phyloP scores from a whole-genome alignment of 2,329 filamentous ascomycete species.

The Cytospora mali region DNA sequence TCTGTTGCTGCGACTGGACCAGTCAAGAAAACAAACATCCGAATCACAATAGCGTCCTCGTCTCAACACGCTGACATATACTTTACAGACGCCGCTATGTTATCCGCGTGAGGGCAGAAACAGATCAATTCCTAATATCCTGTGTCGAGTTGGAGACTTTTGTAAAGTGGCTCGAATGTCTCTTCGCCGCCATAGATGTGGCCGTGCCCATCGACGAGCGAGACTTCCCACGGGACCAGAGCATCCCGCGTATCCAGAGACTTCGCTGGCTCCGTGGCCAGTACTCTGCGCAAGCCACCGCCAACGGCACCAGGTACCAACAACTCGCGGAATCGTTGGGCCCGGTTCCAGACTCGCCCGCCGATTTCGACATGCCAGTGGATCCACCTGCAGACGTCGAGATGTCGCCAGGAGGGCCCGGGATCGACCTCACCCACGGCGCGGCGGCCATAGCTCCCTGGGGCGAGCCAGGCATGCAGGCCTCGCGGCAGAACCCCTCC shows the following conservation, averaged over 20 bases:
- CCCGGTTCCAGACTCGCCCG: slow-evolving; percentile 6
- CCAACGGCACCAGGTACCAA: slow-evolving; percentile 30
- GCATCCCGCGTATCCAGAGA: slow-evolving; percentile 59
- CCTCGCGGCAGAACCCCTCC: background rate
- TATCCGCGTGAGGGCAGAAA: slow-evolving; percentile 72
- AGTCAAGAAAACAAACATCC: too few species aligned
- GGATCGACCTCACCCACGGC: slow-evolving; percentile 2
- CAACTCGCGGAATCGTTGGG: slow-evolving; percentile 30
- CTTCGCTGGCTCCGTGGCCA: slow-evolving; percentile 53
- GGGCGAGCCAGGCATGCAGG: background rate
- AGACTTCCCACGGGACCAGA: slow-evolving; percentile 63
- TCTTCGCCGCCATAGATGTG: slow-evolving; percentile 75
- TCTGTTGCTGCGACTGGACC: slow-evolving; percentile 13
- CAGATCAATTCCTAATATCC: slow-evolving; percentile 72
- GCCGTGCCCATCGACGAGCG: slow-evolving; percentile 72
- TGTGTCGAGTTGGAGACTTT: slow-evolving; percentile 67
- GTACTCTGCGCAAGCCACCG: slow-evolving; percentile 34
- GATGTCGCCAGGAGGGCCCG: slow-evolving; percentile 29
- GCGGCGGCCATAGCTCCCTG: slow-evolving; percentile 18
- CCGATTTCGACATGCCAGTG: slow-evolving; percentile 7
- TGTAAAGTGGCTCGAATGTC: slow-evolving; percentile 67
- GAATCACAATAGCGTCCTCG: background rate
- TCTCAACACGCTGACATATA: slow-evolving; percentile 17
- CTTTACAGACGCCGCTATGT: slow-evolving; percentile 60
- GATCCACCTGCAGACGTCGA: slow-evolving; percentile 23